Conservation (phyloP, 2,329 filamentous ascomycete genomes). For the Diaporthe humulicola region DNA sequence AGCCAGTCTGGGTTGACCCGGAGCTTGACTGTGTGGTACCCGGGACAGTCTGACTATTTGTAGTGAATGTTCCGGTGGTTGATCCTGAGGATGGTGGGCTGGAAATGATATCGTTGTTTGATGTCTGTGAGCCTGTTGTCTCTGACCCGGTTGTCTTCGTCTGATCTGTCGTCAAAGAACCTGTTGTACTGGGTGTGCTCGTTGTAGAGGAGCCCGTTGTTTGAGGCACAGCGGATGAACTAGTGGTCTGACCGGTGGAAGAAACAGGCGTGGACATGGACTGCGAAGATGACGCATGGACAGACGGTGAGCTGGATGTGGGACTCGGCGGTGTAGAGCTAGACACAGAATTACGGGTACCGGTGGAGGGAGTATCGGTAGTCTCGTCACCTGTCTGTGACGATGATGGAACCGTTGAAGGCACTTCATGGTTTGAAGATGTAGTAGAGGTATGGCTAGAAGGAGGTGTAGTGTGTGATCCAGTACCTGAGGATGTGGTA, state of each 20-base stretch:
- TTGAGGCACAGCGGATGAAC: background rate
- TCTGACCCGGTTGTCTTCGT: background rate
- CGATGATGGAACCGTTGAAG: background rate
- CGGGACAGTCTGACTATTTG: background rate
- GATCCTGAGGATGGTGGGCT: background rate
- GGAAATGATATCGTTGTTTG: background rate
- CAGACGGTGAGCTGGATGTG: background rate
- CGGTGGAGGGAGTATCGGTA: background rate
- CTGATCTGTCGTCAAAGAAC: background rate
- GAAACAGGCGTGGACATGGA: background rate
- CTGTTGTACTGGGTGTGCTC: background rate
- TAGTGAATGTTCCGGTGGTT: too few relatives aligned
- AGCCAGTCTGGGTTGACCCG: background rate
- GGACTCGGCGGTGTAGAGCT: background rate
- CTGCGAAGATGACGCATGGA: background rate
- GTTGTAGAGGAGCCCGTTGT: background rate
- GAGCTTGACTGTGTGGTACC: background rate
- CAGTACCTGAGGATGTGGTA: background rate
- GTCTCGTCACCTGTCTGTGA: background rate
- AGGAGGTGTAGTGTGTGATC: background rate
- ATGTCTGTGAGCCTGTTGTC: background rate
- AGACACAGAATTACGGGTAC: background rate
- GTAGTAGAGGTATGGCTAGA: background rate
- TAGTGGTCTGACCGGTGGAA: background rate
- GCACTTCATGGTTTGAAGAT: background rate